phyloP scores from a whole-genome alignment of 768 basidiomycete species.

The Suillus bovinus region DNA sequence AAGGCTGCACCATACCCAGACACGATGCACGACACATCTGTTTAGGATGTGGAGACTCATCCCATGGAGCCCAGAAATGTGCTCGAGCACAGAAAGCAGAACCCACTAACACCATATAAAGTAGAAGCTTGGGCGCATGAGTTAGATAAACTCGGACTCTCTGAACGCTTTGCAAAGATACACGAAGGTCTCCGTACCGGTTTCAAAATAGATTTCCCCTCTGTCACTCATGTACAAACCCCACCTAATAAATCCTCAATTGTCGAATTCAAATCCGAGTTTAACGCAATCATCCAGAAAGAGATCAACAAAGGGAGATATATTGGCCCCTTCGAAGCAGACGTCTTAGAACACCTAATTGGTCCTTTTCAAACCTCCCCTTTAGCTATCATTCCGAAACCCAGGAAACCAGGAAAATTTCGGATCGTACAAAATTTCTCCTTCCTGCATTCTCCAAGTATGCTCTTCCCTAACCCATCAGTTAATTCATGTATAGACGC shows the following conservation, averaged over 20 bases:
- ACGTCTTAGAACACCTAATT: no score
- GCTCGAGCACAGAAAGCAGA: slow-evolving; percentile 10
- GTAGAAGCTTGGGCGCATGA: background rate
- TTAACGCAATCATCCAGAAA: slow-evolving; percentile 2
- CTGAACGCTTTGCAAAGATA: background rate
- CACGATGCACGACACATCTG: slow-evolving; percentile 6
- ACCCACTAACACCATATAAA: slow-evolving; percentile 9
- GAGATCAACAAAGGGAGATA: slow-evolving; percentile 21
- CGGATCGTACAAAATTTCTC: no score
- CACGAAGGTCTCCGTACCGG: background rate
- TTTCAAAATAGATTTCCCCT: slow-evolving; percentile 10
- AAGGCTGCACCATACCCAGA: slow-evolving; percentile 1
- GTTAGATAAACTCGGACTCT: no score
- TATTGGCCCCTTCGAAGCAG: slow-evolving; percentile 36
- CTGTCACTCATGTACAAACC: background rate
- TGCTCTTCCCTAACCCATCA: no score
- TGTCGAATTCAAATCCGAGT: background rate
- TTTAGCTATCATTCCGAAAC: no score
- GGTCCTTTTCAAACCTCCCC: no score
- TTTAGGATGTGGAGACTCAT: slow-evolving; percentile 3
- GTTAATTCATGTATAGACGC: no score
- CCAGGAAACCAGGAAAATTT: no score
- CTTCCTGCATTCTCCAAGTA: no score
- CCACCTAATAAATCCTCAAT: slow-evolving; percentile 6
- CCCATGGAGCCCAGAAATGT: slow-evolving; percentile 13